phyloP scores from a whole-genome alignment of 768 basidiomycete genomes.

The Mycena belliarum region DNA sequence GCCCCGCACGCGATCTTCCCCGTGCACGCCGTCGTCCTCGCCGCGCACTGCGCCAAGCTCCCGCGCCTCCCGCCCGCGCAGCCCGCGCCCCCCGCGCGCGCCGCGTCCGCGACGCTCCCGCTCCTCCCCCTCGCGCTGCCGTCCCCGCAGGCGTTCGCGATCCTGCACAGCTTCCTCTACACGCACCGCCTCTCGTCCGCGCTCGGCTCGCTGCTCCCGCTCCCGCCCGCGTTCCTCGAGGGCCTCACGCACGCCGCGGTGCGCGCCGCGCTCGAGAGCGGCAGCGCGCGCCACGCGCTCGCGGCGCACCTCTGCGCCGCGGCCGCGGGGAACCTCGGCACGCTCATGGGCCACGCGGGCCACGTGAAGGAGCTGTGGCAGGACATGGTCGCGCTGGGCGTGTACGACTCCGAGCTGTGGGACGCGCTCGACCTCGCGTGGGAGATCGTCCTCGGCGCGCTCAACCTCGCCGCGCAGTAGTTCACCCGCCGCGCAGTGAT shows the following conservation, averaged over 20 bases:
- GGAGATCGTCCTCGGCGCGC: slow-evolving; percentile 50
- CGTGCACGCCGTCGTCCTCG: slow-evolving; percentile 69
- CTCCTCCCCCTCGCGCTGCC: slow-evolving; percentile 43
- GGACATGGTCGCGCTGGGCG: background rate
- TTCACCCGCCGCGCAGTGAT: no score
- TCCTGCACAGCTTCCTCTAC: slow-evolving; percentile 50
- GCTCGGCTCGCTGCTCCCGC: slow-evolving; percentile 44
- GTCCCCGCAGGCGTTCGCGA: slow-evolving; percentile 45
- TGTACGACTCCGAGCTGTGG: slow-evolving; percentile 44
- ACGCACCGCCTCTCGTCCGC: slow-evolving; percentile 42
- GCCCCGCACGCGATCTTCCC: slow-evolving; percentile 51
- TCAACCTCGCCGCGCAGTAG: slow-evolving; percentile 36
- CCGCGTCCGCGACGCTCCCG: slow-evolving; percentile 31
- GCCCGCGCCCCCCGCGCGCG: slow-evolving; percentile 24
- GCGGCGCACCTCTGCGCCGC: slow-evolving; percentile 32
- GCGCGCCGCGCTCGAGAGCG: slow-evolving; percentile 25
- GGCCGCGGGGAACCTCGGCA: slow-evolving; percentile 20
- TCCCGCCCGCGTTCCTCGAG: slow-evolving; percentile 16
- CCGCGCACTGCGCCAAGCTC: slow-evolving; percentile 66
- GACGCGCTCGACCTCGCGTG: slow-evolving; percentile 52
- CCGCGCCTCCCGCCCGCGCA: slow-evolving; percentile 49
- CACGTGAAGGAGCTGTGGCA: background rate
- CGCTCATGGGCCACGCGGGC: slow-evolving; percentile 38
- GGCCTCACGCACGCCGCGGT: slow-evolving; percentile 1
- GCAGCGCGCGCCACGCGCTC: slow-evolving; percentile 32